Percentiles rank a stretch among this genome's conserved stretches.
These are phyloP conservation scores for Pyrus hybrid DNA, from an alignment of 331 rosid genomes.

Conservation along the genomic window DNA sequence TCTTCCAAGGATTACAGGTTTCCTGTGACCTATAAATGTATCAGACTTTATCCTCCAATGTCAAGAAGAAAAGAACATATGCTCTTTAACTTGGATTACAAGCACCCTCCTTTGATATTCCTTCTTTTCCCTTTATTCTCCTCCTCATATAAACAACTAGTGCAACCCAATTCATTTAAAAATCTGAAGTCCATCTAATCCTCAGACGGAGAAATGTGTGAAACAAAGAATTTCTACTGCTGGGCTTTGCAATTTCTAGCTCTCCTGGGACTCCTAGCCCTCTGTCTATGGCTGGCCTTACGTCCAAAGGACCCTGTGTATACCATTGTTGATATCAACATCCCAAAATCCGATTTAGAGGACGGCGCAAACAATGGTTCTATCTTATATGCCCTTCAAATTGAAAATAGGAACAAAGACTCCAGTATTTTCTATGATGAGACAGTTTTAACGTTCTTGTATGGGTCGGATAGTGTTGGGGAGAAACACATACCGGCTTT, in stretches of 20 bases:
- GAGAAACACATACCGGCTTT: slow-evolving; percentile 3
- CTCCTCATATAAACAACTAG: background rate
- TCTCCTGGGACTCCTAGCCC: background rate
- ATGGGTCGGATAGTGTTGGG: slow-evolving; percentile 2
- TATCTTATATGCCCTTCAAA: background rate
- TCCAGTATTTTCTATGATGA: background rate
- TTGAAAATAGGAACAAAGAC: slow-evolving; percentile 4
- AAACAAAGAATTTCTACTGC: background rate
- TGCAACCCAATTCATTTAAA: background rate
- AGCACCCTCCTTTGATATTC: background rate
- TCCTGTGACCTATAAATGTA: background rate
- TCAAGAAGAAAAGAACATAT: slow-evolving; percentile 5
- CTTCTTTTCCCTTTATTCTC: background rate
- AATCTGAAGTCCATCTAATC: background rate
- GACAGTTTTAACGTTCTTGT: background rate
- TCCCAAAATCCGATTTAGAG: background rate
- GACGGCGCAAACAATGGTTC: background rate
- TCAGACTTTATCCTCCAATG: background rate
- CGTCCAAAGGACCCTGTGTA: slow-evolving; percentile 13
- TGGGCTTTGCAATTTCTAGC: background rate
- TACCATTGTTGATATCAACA: slow-evolving; percentile 5
- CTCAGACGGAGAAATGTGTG: background rate
- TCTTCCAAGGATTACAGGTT: background rate
- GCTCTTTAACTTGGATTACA: background rate
- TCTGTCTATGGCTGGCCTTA: slow-evolving; percentile 3